Conservation (phyloP, 2,329 filamentous ascomycete species). For the Trichoderma atrobrunneum region DNA sequence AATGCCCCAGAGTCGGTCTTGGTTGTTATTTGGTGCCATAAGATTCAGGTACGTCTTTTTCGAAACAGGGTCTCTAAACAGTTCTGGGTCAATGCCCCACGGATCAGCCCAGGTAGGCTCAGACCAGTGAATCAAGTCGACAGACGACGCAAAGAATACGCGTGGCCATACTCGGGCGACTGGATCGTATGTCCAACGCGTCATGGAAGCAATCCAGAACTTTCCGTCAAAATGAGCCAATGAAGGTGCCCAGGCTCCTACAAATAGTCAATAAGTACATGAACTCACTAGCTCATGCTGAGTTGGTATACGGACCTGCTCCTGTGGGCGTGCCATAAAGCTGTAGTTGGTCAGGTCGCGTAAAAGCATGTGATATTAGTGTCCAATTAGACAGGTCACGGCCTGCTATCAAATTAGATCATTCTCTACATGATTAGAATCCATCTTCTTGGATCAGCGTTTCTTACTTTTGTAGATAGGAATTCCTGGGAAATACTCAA, state of each 20-base stretch:
- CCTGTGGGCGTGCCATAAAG: not conserved
- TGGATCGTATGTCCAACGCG: not conserved
- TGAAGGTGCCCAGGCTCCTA: not conserved
- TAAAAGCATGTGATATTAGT: not conserved
- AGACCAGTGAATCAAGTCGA: not conserved
- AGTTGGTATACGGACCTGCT: not conserved
- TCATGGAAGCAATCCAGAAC: not conserved
- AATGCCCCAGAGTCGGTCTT: not conserved
- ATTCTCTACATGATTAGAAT: not conserved
- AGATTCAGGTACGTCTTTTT: not conserved
- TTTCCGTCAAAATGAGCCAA: not conserved
- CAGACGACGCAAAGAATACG: not conserved
- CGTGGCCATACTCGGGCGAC: not conserved
- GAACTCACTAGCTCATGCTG: not conserved
- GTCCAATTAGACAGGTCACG: not conserved
- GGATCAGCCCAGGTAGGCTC: not conserved
- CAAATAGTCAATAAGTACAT: not conserved
- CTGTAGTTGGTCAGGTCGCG: not conserved
- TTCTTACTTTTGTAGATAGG: not conserved
- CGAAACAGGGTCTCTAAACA: not conserved
- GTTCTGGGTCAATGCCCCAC: not conserved
- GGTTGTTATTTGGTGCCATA: not conserved
- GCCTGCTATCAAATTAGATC: not conserved
- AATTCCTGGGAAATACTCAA: not conserved
- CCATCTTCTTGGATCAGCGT: fast-evolving